Evolutionary conservation across 495 filamentous ascomycete genomes (phyloP).

Genomic region (Tuber aestivum): DNA sequence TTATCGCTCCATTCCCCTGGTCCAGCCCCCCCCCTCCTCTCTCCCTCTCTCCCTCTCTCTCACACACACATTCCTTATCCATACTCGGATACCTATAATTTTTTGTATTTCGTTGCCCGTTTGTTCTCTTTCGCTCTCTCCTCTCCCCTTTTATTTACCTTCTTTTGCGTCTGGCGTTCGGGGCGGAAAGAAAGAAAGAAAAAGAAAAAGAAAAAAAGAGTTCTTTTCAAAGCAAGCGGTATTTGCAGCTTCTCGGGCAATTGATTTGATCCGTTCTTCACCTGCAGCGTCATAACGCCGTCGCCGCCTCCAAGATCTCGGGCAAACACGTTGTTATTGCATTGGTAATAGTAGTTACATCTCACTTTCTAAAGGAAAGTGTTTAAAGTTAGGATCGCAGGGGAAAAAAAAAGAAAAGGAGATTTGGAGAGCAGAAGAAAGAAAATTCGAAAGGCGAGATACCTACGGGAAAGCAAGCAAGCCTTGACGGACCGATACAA

Average conservation of each 20-base stretch:
- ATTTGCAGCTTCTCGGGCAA: background rate
- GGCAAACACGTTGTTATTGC: constrained; percentile 5
- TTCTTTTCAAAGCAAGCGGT: background rate
- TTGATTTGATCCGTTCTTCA: constrained; percentile 2
- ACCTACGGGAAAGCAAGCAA: constrained; percentile 16
- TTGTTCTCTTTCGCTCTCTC: background rate
- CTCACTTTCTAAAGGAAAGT: constrained; percentile 1
- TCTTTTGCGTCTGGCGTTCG: background rate
- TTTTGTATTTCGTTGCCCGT: background rate
- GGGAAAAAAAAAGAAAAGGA: background rate
- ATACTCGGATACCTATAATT: constrained; percentile 2
- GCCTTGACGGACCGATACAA: constrained; percentile 26
- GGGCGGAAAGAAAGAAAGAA: background rate
- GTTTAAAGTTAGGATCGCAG: background rate
- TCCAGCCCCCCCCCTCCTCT: constrained; percentile 7
- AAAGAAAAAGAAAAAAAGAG: no score
- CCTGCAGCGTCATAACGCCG: constrained; percentile 5
- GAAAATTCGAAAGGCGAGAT: background rate
- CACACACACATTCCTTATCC: constrained; percentile 30
- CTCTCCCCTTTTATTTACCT: background rate
- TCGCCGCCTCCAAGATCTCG: background rate
- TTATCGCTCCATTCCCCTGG: background rate
- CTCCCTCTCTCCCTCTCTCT: no score
- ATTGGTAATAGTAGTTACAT: constrained; percentile 5
- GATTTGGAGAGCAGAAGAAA: constrained; percentile 2